phyloP scores from a whole-genome alignment of 768 basidiomycete species.

The Lepiota subincarnata region DNA sequence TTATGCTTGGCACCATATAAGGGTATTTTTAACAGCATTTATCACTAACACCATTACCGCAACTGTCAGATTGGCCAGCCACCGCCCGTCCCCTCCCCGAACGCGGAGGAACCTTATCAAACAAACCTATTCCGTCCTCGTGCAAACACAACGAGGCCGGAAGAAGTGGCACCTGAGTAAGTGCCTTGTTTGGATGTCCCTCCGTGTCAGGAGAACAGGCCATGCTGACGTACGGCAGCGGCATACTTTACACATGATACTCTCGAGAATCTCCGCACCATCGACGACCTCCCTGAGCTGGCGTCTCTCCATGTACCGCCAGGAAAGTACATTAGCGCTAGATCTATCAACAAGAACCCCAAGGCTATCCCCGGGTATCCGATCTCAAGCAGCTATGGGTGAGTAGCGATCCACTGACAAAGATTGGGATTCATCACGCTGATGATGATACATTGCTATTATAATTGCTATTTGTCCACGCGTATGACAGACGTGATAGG shows the following conservation, averaged over 20 bases:
- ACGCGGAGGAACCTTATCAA: slow-evolving; percentile 53
- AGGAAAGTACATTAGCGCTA: slow-evolving; percentile 63
- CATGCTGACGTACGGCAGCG: slow-evolving; percentile 35
- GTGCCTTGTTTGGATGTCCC: slow-evolving; percentile 20
- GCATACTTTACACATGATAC: slow-evolving; percentile 74
- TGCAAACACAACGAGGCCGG: slow-evolving; percentile 59
- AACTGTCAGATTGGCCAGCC: slow-evolving; percentile 9
- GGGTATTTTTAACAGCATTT: not conserved
- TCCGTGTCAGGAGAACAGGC: not conserved
- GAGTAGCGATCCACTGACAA: not conserved
- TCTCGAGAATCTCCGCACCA: slow-evolving; percentile 48
- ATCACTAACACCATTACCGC: slow-evolving; percentile 2
- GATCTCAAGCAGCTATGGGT: not conserved
- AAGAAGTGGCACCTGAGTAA: slow-evolving; percentile 81
- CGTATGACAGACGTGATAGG: slow-evolving; percentile 3
- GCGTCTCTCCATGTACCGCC: slow-evolving; percentile 50
- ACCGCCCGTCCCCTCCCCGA: slow-evolving; percentile 11
- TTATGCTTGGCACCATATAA: slow-evolving; percentile 11
- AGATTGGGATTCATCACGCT: slow-evolving; percentile 4
- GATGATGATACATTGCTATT: slow-evolving; percentile 6
- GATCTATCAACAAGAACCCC: slow-evolving; percentile 31
- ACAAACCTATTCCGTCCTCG: slow-evolving; percentile 78
- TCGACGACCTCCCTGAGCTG: slow-evolving; percentile 58
- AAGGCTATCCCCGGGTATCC: slow-evolving; percentile 28
- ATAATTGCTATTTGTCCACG: not conserved